Conservation (phyloP, 805 yeast species). For the Yarrowia sp. region DNA sequence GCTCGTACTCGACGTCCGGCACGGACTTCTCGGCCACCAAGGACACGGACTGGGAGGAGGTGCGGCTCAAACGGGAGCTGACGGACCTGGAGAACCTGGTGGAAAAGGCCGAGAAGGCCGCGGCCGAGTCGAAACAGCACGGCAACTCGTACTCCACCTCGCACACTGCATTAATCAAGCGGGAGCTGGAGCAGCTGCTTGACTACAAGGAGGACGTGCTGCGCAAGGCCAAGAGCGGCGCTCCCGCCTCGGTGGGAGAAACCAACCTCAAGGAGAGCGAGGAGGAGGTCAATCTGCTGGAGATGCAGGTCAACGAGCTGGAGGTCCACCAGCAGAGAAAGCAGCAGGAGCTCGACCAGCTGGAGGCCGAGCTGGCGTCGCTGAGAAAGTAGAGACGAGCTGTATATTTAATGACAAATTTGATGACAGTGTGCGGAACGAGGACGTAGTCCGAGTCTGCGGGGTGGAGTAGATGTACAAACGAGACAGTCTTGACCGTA, state of each 20-base stretch:
- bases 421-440: not conserved
- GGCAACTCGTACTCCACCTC: conserved; percentile 38
- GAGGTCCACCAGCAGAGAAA: conserved; percentile 65
- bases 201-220: conserved; percentile 70
- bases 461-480: too few relatives aligned
- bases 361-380: conserved; percentile 35
- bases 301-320: conserved; percentile 70
- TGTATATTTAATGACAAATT: conserved; percentile 25
- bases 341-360: conserved; percentile 55
- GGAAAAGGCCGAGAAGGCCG: conserved; percentile 52
- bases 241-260: conserved; percentile 27
- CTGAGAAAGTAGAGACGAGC: conserved; percentile 16
- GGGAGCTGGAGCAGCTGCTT: conserved; percentile 79
- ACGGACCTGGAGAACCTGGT: conserved; percentile 69
- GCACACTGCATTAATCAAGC: conserved; percentile 43
- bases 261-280: conserved; percentile 40
- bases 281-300: conserved; percentile 63
- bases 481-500: too few relatives aligned
- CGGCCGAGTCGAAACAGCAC: conserved; percentile 42
- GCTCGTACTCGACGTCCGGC: conserved; percentile 45
- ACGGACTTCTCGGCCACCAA: conserved; percentile 66
- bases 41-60: conserved; percentile 86
- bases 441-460: too few relatives aligned
- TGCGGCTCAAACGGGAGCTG: conserved; percentile 73
- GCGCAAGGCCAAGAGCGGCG: conserved; percentile 40